Evolutionary conservation across 2,329 filamentous ascomycete genomes (phyloP).

Genomic region (Pyricularia sp.): DNA sequence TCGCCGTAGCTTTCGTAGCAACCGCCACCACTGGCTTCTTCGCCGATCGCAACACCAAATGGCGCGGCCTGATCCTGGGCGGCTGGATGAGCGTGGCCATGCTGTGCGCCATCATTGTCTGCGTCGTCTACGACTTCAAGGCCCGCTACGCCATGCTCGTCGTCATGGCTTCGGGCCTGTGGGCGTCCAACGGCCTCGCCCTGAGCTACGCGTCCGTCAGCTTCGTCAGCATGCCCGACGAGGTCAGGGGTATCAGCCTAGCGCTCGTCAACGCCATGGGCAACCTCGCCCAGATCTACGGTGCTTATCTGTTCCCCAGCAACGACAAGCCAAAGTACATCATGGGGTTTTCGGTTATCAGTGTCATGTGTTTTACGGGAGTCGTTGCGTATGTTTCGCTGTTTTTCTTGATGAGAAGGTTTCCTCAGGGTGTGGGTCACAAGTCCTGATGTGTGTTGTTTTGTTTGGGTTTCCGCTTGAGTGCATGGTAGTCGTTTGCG

Average conservation of each 20-base stretch:
- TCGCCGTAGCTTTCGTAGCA: conserved; percentile 40
- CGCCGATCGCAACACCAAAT: conserved; percentile 32
- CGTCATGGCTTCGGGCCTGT: conserved; percentile 45
- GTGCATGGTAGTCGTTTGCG: neutral
- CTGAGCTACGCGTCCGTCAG: conserved; percentile 42
- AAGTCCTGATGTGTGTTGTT: neutral
- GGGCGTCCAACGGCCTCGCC: conserved; percentile 40
- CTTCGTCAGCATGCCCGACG: conserved; percentile 37
- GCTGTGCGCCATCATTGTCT: conserved; percentile 26
- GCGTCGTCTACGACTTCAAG: conserved; percentile 38
- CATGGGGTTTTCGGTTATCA: conserved; percentile 13
- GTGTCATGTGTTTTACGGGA: conserved; percentile 11
- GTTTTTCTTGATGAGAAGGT: conserved; percentile 5
- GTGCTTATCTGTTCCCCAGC: conserved; percentile 23
- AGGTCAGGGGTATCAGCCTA: conserved; percentile 40
- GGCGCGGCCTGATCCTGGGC: conserved; percentile 38
- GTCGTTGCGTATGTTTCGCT: conserved; percentile 8
- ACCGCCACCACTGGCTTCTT: conserved; percentile 35
- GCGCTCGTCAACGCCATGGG: conserved; percentile 44
- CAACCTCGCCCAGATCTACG: conserved; percentile 46
- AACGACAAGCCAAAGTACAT: conserved; percentile 10
- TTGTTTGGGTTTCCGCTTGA: neutral
- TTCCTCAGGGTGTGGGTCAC: neutral
- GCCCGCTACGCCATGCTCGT: conserved; percentile 45
- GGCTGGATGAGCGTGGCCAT: conserved; percentile 26